A percentile compares a stretch with the other conserved stretches of the same genome.
Conservation (phyloP, 2,329 filamentous ascomycete species). For the Atkinsonella texensis region DNA sequence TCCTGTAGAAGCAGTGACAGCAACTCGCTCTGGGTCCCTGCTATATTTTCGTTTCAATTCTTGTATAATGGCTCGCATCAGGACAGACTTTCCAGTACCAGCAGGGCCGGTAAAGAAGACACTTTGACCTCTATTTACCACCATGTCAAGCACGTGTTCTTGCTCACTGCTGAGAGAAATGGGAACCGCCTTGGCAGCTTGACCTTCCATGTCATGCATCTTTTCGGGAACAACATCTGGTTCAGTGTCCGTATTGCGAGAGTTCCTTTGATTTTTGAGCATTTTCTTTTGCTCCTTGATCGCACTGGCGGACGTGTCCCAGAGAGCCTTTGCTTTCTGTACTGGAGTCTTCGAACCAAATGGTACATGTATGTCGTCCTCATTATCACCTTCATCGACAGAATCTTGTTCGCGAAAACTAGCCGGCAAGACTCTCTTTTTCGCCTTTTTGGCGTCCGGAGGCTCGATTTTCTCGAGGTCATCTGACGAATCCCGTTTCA, state of each 20-base stretch:
- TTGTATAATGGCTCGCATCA: slow-evolving; percentile 84
- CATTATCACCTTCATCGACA: slow-evolving; percentile 21
- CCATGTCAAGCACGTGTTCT: slow-evolving; percentile 67
- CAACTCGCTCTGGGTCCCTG: slow-evolving; percentile 70
- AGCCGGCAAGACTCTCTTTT: slow-evolving; percentile 51
- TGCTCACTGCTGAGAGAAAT: slow-evolving; percentile 81
- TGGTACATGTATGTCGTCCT: neutral
- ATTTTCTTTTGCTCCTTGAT: slow-evolving; percentile 69
- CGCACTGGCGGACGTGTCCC: slow-evolving; percentile 64
- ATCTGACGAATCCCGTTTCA: slow-evolving; percentile 32
- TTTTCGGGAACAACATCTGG: slow-evolving; percentile 26
- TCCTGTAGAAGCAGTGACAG: slow-evolving; percentile 90
- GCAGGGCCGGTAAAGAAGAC: slow-evolving; percentile 98
- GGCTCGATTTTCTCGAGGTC: slow-evolving; percentile 15
- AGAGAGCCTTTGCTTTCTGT: slow-evolving; percentile 32
- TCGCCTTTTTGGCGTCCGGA: slow-evolving; percentile 28
- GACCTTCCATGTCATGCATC: slow-evolving; percentile 27
- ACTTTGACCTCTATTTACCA: slow-evolving; percentile 68
- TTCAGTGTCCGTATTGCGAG: slow-evolving; percentile 24
- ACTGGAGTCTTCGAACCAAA: slow-evolving; percentile 19
- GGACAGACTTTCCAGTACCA: slow-evolving; percentile 90
- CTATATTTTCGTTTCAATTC: slow-evolving; percentile 65
- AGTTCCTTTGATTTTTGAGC: slow-evolving; percentile 44
- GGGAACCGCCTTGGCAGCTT: slow-evolving; percentile 30
- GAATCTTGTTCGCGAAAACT: slow-evolving; percentile 24